Base-by-base conservation (phyloP, 177 flowering plant species). In the Vitis hybrid region DNA sequence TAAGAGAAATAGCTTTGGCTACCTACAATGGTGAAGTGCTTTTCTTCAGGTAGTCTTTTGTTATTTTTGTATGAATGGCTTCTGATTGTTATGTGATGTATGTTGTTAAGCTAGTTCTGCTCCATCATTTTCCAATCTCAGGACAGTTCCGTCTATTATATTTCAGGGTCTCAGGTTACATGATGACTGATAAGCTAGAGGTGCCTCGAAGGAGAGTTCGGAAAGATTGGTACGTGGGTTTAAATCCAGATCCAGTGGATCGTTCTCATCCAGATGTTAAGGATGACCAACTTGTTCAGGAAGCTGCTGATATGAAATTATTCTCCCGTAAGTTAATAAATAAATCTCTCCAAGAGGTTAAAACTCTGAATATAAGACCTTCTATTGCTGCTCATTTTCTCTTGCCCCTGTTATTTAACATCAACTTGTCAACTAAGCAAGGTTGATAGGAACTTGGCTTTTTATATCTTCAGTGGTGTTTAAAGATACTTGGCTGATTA, bases 11-110 rank as follows among this genome's bases (percentile, higher is more conserved):
- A 78, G 92, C 87, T 70, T 76, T 96, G 81, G 97, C 98, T 69
- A 96, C 97, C 48, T 96, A 93, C 78, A 94, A 96, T 75, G 99
- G 98, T 50, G 95, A 93, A 82, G 92, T 96, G 56, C 90, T 92
- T 19, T 96, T 96, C 83, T 96, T 96, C 86, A 93, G 99, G 99
- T 94, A 63, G 60, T 68, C 51, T n/a, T 10, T 45, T 66, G 29
- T 29, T 26, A 5, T 59, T 16, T 71, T 33, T 49, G 50, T 62
- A 18, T 68, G 48, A 29, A 31, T 4, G 11, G 13, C 6, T 50
- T 70, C 16, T 14, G 52, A 22, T 57, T 18, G 14, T 63, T 22
- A 7, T 29, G 33, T 39, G 12, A 12, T 4, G 16, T 50, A 5
- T 53, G 15, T 52, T 13, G 8, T 63, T 51, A 10, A 61, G 22